These are phyloP conservation scores for Diaporthe sp. DNA, from an alignment of 2,329 filamentous ascomycete genomes.

Conservation along the genomic window DNA sequence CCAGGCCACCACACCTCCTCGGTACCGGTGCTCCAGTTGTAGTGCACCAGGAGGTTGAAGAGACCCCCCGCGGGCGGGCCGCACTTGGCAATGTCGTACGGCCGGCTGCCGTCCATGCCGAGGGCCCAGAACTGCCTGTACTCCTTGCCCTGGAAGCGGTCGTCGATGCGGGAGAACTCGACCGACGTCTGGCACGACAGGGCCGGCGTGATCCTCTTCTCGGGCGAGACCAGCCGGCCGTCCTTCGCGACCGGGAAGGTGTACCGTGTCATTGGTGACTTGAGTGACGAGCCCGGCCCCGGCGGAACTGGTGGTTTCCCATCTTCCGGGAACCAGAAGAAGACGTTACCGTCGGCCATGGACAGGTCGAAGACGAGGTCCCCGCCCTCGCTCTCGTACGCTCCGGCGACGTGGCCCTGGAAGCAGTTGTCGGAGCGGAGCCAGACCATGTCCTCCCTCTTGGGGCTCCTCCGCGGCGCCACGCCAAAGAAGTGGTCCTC, in stretches of 20 bases:
- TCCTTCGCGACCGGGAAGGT: conserved; percentile 44
- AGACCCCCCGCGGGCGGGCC: conserved; percentile 49
- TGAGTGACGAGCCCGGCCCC: conserved; percentile 46
- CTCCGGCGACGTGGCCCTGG: conserved; percentile 55
- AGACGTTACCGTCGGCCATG: conserved; percentile 55
- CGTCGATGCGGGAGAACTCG: conserved; percentile 51
- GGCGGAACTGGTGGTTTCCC: conserved; percentile 52
- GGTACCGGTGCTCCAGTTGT: conserved; percentile 46
- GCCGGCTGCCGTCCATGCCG: conserved; percentile 47
- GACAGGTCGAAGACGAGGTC: conserved; percentile 53
- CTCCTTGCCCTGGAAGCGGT: conserved; percentile 45
- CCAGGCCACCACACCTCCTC: conserved; percentile 53
- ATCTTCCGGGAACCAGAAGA: conserved; percentile 58
- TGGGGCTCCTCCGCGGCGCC: conserved; percentile 41
- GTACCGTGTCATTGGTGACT: conserved; percentile 47
- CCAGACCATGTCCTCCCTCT: conserved; percentile 56
- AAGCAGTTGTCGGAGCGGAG: conserved; percentile 54
- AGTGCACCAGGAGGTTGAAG: conserved; percentile 53
- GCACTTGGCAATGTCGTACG: conserved; percentile 48
- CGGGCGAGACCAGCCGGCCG: conserved; percentile 43
- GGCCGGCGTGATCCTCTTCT: conserved; percentile 42
- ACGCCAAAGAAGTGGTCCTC: conserved; percentile 46
- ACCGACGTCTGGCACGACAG: conserved; percentile 40
- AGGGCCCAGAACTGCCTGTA: conserved; percentile 48
- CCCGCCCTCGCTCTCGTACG: conserved; percentile 51